These are phyloP conservation scores for Zangia roseola DNA, from an alignment of 768 basidiomycete species.

Conservation along the genomic window DNA sequence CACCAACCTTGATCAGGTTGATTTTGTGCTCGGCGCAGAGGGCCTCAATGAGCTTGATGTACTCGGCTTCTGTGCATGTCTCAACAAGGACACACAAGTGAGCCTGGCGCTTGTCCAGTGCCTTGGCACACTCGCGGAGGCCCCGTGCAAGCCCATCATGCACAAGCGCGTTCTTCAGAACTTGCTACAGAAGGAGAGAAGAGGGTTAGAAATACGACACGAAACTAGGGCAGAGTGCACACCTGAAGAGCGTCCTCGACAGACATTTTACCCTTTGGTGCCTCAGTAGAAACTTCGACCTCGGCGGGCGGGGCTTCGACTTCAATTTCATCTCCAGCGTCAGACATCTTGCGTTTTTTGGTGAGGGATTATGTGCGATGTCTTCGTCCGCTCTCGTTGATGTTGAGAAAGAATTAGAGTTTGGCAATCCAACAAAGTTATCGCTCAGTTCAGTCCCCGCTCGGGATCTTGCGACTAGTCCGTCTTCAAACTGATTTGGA, in stretches of 20 bases:
- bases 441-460: conserved; percentile 50
- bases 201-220: neutral
- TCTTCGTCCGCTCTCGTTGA: conserved; percentile 97
- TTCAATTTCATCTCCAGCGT: conserved; percentile 94
- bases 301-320: conserved; percentile 63
- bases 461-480: conserved; percentile 42
- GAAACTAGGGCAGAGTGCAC: conserved; percentile 8
- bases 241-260: conserved; percentile 95
- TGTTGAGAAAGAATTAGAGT: conserved; percentile 63
- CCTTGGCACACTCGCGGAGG: conserved; percentile 96
- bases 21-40: conserved; percentile 99
- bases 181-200: conserved; percentile 60
- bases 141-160: conserved; percentile 99
- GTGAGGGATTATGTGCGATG: conserved; percentile 42
- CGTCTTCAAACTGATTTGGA: neutral
- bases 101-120: conserved; percentile 97
- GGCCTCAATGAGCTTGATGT: conserved; percentile 99
- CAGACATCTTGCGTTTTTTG: conserved; percentile 71
- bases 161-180: conserved; percentile 96
- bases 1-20: conserved; percentile 98
- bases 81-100: conserved; percentile 99
- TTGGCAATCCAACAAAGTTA: conserved; percentile 34
- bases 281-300: conserved; percentile 83
- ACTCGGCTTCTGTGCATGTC: conserved; percentile 98
- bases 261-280: conserved; percentile 92